Conservation (phyloP, 768 basidiomycete genomes). For the Mycena vitilis region DNA sequence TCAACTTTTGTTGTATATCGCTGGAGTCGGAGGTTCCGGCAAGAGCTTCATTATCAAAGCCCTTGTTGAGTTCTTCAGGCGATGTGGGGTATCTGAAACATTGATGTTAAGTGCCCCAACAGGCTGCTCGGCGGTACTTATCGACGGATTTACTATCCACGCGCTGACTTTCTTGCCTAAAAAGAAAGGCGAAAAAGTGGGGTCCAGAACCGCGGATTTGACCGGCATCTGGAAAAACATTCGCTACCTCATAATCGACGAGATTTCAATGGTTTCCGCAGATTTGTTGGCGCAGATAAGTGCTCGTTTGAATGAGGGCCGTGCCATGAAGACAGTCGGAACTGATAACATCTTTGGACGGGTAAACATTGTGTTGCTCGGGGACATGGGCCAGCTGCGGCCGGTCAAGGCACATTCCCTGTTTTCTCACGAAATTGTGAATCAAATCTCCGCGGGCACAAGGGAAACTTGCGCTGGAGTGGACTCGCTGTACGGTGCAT, state of each 20-base stretch:
- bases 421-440: neutral
- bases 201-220: no score
- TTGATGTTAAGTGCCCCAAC: conserved; percentile 18
- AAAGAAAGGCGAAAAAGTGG: neutral
- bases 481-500: conserved; percentile 8
- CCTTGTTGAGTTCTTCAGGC: conserved; percentile 7
- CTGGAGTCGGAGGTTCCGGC: conserved; percentile 2
- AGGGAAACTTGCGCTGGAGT: neutral
- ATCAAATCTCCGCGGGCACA: neutral
- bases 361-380: conserved; percentile 1
- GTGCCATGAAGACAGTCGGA: neutral
- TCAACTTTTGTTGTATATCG: conserved; percentile 9
- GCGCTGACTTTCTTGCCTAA: conserved; percentile 13
- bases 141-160: conserved; percentile 12
- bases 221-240: no score
- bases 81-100: neutral
- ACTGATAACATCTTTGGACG: neutral
- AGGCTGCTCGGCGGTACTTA: conserved; percentile 8
- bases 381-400: conserved; percentile 17
- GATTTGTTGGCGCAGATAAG: neutral
- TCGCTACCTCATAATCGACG: no score
- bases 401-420: neutral
- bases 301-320: conserved; percentile 1
- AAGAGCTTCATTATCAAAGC: conserved; percentile 9
- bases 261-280: conserved; percentile 10